Percentiles rank a stretch among this genome's conserved stretches.
Conservation (phyloP, 1,284 basidiomycete genomes). For the Fomitopsis schrenkii region DNA sequence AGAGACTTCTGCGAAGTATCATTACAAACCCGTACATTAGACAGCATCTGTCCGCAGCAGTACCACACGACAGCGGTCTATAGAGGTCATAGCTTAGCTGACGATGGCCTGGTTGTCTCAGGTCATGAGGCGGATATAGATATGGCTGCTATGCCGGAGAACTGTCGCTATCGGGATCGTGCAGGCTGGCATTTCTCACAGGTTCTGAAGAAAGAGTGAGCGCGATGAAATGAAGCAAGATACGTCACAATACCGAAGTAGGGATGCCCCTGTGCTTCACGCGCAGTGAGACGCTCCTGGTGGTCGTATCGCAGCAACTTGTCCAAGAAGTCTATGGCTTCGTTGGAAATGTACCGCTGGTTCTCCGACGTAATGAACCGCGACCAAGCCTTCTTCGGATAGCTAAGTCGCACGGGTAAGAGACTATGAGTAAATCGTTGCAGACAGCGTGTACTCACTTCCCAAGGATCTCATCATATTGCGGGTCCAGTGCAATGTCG, state of each 20-base stretch:
- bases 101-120: neutral
- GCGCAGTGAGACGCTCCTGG: constrained; percentile 92
- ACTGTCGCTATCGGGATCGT: constrained; percentile 70
- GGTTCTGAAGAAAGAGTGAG: constrained; percentile 42
- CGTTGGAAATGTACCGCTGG: constrained; percentile 96
- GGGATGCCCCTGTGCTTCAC: constrained; percentile 84
- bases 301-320: constrained; percentile 96
- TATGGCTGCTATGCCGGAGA: constrained; percentile 49
- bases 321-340: constrained; percentile 96
- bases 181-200: constrained; percentile 47
- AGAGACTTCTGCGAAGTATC: neutral
- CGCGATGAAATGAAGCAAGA: constrained; percentile 18
- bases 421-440: neutral
- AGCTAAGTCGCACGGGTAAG: constrained; percentile 41
- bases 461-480: constrained; percentile 88
- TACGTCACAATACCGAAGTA: constrained; percentile 72
- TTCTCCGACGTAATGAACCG: constrained; percentile 94
- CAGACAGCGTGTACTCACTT: constrained; percentile 39
- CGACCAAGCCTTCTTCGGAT: constrained; percentile 92
- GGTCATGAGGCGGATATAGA: constrained; percentile 1
- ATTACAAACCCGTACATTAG: constrained; percentile 7
- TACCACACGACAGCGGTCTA: constrained; percentile 8
- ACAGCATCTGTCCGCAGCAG: constrained; percentile 8
- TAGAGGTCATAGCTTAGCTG: constrained; percentile 2
- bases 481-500: constrained; percentile 87